A percentile compares a stretch with the other conserved stretches of the same genome.
These are phyloP conservation scores for Agastache rugosa DNA, from an alignment of 257 asterid genomes.

Conservation along the genomic window DNA sequence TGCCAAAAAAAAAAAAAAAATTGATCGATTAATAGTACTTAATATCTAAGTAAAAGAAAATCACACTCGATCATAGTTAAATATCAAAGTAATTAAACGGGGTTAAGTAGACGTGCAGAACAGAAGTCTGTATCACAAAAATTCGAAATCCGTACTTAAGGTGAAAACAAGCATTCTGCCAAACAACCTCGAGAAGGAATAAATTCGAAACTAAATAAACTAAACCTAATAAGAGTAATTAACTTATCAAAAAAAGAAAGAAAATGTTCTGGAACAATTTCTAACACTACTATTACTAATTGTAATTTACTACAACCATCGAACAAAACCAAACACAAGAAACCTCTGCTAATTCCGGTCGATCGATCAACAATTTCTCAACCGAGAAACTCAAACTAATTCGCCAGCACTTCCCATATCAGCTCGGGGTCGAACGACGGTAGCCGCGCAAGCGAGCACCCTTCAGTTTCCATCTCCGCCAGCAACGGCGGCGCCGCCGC, in stretches of 20 bases:
- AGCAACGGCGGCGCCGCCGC: conserved; percentile 20
- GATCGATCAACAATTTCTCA: too few species aligned
- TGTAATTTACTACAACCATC: neutral
- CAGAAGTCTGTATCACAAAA: too few species aligned
- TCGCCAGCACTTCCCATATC: conserved; percentile 94
- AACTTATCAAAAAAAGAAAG: too few species aligned
- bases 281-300: neutral
- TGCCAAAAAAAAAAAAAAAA: neutral
- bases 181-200: conserved; percentile 18
- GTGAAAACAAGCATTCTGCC: neutral
- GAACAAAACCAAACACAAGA: neutral
- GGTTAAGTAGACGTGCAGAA: too few species aligned
- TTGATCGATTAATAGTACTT: too few species aligned
- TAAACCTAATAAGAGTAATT: neutral
- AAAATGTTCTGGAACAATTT: neutral
- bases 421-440: conserved; percentile 94
- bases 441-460: conserved; percentile 71
- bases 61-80: too few species aligned
- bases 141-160: conserved; percentile 1
- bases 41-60: neutral
- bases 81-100: too few species aligned
- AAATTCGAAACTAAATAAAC: neutral
- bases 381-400: conserved; percentile 35
- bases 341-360: too few species aligned
- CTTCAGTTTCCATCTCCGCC: conserved; percentile 53